These are phyloP conservation scores for Claviceps citrina DNA, from an alignment of 2,329 filamentous ascomycete species.

Conservation along the genomic window DNA sequence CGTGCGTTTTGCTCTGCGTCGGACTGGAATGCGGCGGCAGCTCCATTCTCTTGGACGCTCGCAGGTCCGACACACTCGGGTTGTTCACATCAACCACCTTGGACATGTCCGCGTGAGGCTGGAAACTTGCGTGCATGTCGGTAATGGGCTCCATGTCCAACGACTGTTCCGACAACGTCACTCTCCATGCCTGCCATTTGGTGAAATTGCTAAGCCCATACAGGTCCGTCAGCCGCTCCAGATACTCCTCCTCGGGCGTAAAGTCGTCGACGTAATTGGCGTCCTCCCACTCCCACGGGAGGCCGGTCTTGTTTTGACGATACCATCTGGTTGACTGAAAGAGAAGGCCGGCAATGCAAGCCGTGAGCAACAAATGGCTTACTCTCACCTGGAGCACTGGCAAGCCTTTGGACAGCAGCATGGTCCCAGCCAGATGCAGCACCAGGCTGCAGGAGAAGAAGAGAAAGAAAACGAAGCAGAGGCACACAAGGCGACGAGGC, in stretches of 20 bases:
- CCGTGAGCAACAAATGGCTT: slow-evolving; percentile 11
- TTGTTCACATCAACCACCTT: slow-evolving; percentile 14
- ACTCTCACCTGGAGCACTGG: slow-evolving; percentile 11
- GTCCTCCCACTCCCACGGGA: slow-evolving; percentile 7
- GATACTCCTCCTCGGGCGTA: slow-evolving; percentile 19
- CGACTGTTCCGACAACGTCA: slow-evolving; percentile 16
- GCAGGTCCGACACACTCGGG: slow-evolving; percentile 13
- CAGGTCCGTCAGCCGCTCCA: slow-evolving; percentile 14
- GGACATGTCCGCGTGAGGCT: slow-evolving; percentile 12
- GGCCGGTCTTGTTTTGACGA: slow-evolving; percentile 3
- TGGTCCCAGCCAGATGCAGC: slow-evolving; percentile 8
- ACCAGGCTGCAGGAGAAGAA: slow-evolving; percentile 3
- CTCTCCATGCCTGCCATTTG: slow-evolving; percentile 20
- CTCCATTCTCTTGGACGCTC: slow-evolving; percentile 16
- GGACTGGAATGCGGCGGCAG: slow-evolving; percentile 19
- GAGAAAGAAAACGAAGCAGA: background rate
- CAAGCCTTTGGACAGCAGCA: slow-evolving; percentile 14
- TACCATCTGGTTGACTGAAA: slow-evolving; percentile 10
- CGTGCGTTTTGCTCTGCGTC: slow-evolving; percentile 20
- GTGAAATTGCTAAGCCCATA: slow-evolving; percentile 18
- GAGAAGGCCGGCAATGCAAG: slow-evolving; percentile 14
- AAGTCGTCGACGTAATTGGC: slow-evolving; percentile 7
- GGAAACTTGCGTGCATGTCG: slow-evolving; percentile 17
- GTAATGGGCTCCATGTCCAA: slow-evolving; percentile 15
- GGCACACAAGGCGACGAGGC: background rate